Evolutionary conservation across 441 rosid genomes (phyloP).

Genomic region (Euphorbia schlechtendalii): DNA sequence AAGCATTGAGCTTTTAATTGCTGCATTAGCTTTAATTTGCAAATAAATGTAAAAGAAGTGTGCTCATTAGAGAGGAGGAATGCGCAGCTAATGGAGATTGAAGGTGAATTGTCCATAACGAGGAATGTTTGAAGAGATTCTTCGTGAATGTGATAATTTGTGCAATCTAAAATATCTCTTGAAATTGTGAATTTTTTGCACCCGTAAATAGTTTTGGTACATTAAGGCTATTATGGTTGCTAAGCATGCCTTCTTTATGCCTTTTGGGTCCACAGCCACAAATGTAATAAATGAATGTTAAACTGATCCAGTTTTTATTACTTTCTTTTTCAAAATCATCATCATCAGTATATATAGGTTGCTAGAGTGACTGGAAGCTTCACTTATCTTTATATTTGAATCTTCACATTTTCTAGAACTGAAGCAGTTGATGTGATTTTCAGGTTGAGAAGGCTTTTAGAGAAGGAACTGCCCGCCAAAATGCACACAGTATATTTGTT

Average conservation of each 20-base stretch:
- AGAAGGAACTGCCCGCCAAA: constrained; percentile 98
- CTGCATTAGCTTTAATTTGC: not conserved
- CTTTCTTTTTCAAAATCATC: not conserved
- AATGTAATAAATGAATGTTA: not conserved
- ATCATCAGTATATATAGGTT: not conserved
- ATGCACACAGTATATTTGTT: constrained; percentile 92
- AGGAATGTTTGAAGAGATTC: not conserved
- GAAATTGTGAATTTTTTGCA: not conserved
- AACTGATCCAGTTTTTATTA: not conserved
- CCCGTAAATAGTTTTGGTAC: not conserved
- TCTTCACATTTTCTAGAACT: constrained; percentile 4
- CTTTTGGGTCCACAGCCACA: not conserved
- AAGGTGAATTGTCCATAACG: not conserved
- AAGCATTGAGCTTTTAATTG: not conserved
- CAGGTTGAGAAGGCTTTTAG: constrained; percentile 99
- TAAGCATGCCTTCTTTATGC: not conserved
- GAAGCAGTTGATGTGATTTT: constrained; percentile 16
- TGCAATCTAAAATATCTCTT: not conserved
- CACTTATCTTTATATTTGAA: constrained; percentile 4
- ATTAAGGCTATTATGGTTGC: not conserved
- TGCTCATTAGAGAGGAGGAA: not conserved
- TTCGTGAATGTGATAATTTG: not conserved
- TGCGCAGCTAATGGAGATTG: not conserved
- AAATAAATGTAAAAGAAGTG: not conserved
- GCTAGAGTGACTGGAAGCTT: not conserved